phyloP scores from a whole-genome alignment of 768 basidiomycete species.

The Daedalea quercina region DNA sequence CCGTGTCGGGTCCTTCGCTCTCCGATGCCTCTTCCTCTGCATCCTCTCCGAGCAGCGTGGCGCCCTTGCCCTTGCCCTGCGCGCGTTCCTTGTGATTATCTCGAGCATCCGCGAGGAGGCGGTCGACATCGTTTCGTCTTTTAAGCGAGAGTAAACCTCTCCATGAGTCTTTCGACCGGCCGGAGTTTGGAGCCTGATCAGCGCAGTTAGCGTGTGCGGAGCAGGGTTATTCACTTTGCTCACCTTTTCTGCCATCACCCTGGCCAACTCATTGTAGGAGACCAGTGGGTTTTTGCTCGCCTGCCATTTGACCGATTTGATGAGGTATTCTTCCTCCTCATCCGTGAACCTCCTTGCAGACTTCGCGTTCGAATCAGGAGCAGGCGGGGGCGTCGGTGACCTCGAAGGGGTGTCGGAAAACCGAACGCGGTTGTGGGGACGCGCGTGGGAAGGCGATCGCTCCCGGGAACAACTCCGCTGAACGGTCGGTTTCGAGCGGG shows the following conservation, averaged over 20 bases:
- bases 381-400: slow-evolving; percentile 60
- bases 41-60: not conserved
- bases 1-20: not conserved
- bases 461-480: not conserved
- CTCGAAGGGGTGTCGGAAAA: slow-evolving; percentile 47
- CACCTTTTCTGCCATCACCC: slow-evolving; percentile 54
- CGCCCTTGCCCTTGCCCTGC: not conserved
- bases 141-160: not conserved
- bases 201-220: too few relatives aligned
- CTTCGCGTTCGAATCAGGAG: slow-evolving; percentile 29
- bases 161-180: not conserved
- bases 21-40: not conserved
- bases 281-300: slow-evolving; percentile 47
- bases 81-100: not conserved
- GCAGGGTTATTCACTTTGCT: not conserved
- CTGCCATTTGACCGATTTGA: slow-evolving; percentile 60
- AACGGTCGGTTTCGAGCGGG: not conserved
- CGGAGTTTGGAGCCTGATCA: not conserved
- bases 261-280: slow-evolving; percentile 47
- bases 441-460: not conserved
- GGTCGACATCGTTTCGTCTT: not conserved
- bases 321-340: slow-evolving; percentile 60
- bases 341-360: slow-evolving; percentile 57
- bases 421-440: not conserved
- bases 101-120: not conserved